phyloP scores from a whole-genome alignment of 148 eudicot species.

The Cornus controversa region DNA sequence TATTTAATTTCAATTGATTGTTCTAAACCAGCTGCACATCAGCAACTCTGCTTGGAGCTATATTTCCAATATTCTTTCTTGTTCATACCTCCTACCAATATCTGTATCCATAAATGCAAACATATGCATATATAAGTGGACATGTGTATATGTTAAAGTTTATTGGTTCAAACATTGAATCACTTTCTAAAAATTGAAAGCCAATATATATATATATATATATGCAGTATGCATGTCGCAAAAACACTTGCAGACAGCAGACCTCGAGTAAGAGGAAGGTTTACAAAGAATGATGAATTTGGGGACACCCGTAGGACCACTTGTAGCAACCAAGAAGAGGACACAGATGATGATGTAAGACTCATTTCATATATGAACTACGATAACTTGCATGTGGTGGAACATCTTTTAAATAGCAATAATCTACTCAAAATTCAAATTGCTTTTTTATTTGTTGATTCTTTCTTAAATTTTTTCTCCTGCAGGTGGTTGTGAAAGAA shows the following conservation, averaged over 20 bases:
- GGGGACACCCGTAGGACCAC: slow-evolving; percentile 50
- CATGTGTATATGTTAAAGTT: neutral
- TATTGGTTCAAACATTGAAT: neutral
- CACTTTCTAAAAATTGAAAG: neutral
- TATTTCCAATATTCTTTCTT: neutral
- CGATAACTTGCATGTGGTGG: neutral
- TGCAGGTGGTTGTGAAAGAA: slow-evolving; percentile 53
- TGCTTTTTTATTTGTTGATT: neutral
- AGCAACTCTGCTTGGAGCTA: neutral
- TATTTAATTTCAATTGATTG: too few relatives aligned
- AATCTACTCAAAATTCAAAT: neutral
- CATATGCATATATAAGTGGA: neutral
- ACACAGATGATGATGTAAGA: slow-evolving; percentile 67
- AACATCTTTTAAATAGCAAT: neutral
- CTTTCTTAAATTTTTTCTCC: neutral
- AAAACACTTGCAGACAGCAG: slow-evolving; percentile 95
- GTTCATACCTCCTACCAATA: neutral
- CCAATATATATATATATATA: neutral
- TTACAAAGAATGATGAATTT: slow-evolving; percentile 83
- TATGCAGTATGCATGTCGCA: slow-evolving; percentile 90
- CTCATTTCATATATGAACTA: neutral
- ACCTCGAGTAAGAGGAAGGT: slow-evolving; percentile 93
- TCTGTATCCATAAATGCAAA: neutral
- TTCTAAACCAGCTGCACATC: too few relatives aligned
- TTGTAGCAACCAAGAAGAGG: slow-evolving; percentile 59